Base-by-base conservation (phyloP, 2,329 filamentous ascomycete genomes). In the Phaeosphaeriaceae sp. region DNA sequence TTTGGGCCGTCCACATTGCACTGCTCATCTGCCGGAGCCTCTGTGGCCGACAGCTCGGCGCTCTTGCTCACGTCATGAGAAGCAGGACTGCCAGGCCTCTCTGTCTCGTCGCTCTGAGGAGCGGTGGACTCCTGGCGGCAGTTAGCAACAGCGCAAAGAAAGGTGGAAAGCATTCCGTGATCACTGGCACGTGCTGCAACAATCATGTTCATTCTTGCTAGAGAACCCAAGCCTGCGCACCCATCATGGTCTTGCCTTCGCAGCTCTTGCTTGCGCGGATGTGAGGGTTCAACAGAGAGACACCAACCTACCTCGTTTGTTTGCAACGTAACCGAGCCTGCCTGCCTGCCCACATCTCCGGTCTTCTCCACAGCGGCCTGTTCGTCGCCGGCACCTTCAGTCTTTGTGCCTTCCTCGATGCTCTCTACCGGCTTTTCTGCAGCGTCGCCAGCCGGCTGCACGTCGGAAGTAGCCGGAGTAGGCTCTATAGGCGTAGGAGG, bases 371-470 rank as follows among this genome's bases (percentile, higher is more conserved):
- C 45, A 42, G 55, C 26, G 23, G 26, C 46, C 37, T 47, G 50
- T 28, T 58, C 58, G 18, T 29, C 47, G 18, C 49, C 13, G 15
- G 42, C 47, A 35, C 48, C 48, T 23, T 55, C 58, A 34, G 54
- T 36, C 36, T 52, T 57, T 15, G 46, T 21, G n/a, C 43, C 28
- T n/a, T 55, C 57, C 53, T 71, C 68, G 26, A 70, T 51, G 28
- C 63, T 70, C 41, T 68, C 63, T 26, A 66, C 50, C n/a, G 61
- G 61, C 40, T 63, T 63, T 17, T 70, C 67, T 36, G 58, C 44
- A 33, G 54, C 42, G 12, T 66, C 61, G 26, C 30, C 50, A n/a
- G 50, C 44, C 23, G 56, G 50, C 42, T 60, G 59, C 20, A 51
- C 57, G 18, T 66, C 70, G 13, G 56, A 45, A 17, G 62, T 50